Percentiles rank a stretch among this genome's conserved stretches.
These are phyloP conservation scores for Aaosphaeria pasadenensis DNA, from an alignment of 2,329 filamentous ascomycete species.

Conservation along the genomic window DNA sequence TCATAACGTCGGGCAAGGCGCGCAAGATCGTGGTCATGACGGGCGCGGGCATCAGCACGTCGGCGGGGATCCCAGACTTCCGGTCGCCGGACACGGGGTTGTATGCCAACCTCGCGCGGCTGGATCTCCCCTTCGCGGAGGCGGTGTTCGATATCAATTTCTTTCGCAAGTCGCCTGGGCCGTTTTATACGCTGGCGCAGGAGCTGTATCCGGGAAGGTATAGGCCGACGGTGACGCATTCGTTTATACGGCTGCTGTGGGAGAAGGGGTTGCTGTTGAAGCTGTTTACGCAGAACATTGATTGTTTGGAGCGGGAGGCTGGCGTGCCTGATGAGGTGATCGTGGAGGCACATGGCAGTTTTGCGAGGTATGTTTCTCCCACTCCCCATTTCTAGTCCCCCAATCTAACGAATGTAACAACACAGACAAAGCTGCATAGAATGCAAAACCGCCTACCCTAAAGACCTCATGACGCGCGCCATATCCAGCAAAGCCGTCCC, in stretches of 20 bases:
- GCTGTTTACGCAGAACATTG: slow-evolving; percentile 97
- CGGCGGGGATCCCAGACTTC: slow-evolving; percentile 82
- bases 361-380: slow-evolving; percentile 53
- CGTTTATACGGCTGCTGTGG: slow-evolving; percentile 79
- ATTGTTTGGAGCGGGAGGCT: slow-evolving; percentile 85
- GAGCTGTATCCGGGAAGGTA: slow-evolving; percentile 91
- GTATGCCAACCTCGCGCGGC: slow-evolving; percentile 83
- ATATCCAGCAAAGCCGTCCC: slow-evolving; percentile 69
- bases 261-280: slow-evolving; percentile 75
- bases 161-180: slow-evolving; percentile 78
- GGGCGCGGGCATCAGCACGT: slow-evolving; percentile 83
- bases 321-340: slow-evolving; percentile 80
- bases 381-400: neutral
- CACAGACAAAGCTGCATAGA: slow-evolving; percentile 81
- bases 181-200: slow-evolving; percentile 88
- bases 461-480: slow-evolving; percentile 68
- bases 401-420: neutral
- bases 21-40: slow-evolving; percentile 82
- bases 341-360: slow-evolving; percentile 93
- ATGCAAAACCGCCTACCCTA: slow-evolving; percentile 70
- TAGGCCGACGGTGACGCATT: slow-evolving; percentile 84
- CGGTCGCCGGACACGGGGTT: slow-evolving; percentile 88
- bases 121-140: slow-evolving; percentile 85
- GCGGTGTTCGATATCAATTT: slow-evolving; percentile 92
- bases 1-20: slow-evolving; percentile 68